Evolutionary conservation across 345 rosid genomes (phyloP), one percentile per base, ranked within the genome.

Genomic region (Sonneratia caseolaris): DNA sequence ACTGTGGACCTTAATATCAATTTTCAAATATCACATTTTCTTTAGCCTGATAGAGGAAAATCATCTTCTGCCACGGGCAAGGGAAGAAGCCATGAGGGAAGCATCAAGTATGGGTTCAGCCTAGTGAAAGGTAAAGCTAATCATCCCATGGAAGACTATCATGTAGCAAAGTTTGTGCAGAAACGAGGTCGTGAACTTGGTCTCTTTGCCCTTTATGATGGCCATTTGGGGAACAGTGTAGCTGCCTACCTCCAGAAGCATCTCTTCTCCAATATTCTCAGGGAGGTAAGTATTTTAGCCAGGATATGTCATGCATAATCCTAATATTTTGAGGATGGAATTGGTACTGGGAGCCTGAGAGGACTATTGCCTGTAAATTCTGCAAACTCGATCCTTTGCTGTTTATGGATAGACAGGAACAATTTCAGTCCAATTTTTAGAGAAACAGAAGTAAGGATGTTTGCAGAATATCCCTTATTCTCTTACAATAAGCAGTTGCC

Each of bases 131-230:
- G 80, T 18, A 78, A 74, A 68, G 66, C 72, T 6, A 59, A 62
- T 51, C 80, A 78, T 72, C 38, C 74, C 47, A 78, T 78, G 80
- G 80, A 78, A 71, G 80, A 78, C 53, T 74, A 66, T 45, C 71
- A 42, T 66, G 80, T 78, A 14, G 72, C 80, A 4, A 70, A 78
- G 66, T 71, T 66, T 69, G 65, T 43, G 72, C 42, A 71, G 61
- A 22, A 37, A 14, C 56, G 35, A 27, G 71, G 68, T 3, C 73
- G 68, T 36, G 72, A 48, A 13, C 64, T 78, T 19, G 80, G 80
- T 3, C 64, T 78, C 61, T 78, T 74, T 49, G 77, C 80, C 56
- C 74, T 78, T 32, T 78, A 53, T 62, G 80, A 78, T 71, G 80
- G 80, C 53, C 80, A 78, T 62, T 43, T 70, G 27, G 77, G 77